Conservation (phyloP, 805 yeast genomes). For the Cyberlindnera maclurae region DNA sequence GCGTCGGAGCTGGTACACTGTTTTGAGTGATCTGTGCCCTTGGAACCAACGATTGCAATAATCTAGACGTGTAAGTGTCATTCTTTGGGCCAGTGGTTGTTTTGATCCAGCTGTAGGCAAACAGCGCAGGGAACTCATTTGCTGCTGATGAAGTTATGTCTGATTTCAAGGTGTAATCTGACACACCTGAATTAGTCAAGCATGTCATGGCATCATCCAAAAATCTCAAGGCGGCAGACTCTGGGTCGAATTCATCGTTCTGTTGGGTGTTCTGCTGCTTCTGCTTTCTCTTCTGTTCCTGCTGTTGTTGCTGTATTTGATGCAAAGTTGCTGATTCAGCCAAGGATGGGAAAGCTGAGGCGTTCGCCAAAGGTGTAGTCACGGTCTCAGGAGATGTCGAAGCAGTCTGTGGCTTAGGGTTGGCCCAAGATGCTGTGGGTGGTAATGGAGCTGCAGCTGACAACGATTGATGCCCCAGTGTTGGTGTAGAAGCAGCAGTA, state of each 20-base stretch:
- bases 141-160: slow-evolving; percentile 1
- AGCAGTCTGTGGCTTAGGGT: slow-evolving; percentile 8
- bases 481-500: slow-evolving; percentile 5
- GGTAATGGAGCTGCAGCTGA: slow-evolving; percentile 49
- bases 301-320: slow-evolving; percentile 23
- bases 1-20: slow-evolving; percentile 13
- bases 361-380: slow-evolving; percentile 33
- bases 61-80: slow-evolving; percentile 27
- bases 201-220: slow-evolving; percentile 40
- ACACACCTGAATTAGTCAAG: slow-evolving; percentile 29
- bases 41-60: slow-evolving; percentile 30
- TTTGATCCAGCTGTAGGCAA: slow-evolving; percentile 2
- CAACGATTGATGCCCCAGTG: slow-evolving; percentile 10
- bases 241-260: slow-evolving; percentile 29
- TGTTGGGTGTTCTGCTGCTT: slow-evolving; percentile 17
- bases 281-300: slow-evolving; percentile 21
- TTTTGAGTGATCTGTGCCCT: slow-evolving; percentile 18
- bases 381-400: slow-evolving; percentile 27
- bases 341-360: slow-evolving; percentile 54
- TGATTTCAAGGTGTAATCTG: slow-evolving; percentile 2
- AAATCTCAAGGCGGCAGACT: slow-evolving; percentile 38
- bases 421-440: slow-evolving; percentile 65
- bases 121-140: slow-evolving; percentile 4
- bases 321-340: slow-evolving; percentile 35
- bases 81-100: slow-evolving; percentile 3